These are phyloP conservation scores for Trametes hirsuta DNA, from an alignment of 1,284 basidiomycete species.

Conservation along the genomic window DNA sequence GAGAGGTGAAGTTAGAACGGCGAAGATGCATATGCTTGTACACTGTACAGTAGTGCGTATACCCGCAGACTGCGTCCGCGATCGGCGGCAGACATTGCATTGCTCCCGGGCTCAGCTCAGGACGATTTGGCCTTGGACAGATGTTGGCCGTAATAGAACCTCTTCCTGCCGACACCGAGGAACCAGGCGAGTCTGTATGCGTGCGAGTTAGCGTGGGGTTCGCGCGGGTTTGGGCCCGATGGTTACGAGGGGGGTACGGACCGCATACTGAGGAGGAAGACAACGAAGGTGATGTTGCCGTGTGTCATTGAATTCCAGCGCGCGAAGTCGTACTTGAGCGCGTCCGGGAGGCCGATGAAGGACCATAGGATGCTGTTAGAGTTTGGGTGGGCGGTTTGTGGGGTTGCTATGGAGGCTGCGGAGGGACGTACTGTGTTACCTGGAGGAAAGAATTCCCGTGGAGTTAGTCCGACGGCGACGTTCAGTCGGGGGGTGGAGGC, in stretches of 20 bases:
- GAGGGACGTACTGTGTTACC: constrained; percentile 58
- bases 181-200: constrained; percentile 64
- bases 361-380: constrained; percentile 58
- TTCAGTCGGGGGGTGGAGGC: neutral
- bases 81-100: no score
- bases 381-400: neutral
- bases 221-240: neutral
- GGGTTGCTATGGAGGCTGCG: neutral
- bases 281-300: constrained; percentile 70
- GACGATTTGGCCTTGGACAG: constrained; percentile 9
- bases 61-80: no score
- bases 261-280: constrained; percentile 61
- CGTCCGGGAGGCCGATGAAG: constrained; percentile 57
- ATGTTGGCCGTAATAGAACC: constrained; percentile 40
- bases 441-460: constrained; percentile 25
- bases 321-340: constrained; percentile 52
- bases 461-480: constrained; percentile 19
- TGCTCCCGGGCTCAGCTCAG: neutral
- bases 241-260: constrained; percentile 33
- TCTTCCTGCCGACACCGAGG: constrained; percentile 59
- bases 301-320: constrained; percentile 75
- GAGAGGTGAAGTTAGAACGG: no score
- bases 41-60: no score
- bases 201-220: neutral
- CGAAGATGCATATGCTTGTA: no score